Conservation (phyloP, 176 grass and related monocot species). For the Raddia distichophylla region DNA sequence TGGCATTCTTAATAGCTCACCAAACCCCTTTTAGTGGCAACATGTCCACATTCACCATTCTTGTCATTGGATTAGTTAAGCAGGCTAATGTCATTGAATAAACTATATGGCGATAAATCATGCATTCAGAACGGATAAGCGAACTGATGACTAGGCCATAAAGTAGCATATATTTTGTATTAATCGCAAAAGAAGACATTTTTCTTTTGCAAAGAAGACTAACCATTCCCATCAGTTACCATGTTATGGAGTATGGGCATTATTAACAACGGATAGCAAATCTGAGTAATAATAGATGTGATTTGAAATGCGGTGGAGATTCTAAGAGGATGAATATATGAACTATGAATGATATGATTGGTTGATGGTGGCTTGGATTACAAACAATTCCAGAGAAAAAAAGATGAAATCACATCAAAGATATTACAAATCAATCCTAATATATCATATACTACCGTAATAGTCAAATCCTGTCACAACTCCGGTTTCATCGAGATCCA, state of each 20-base stretch:
- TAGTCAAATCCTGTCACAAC: too few species aligned
- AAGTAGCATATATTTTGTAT: not conserved
- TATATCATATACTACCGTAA: too few species aligned
- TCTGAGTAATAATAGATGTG: not conserved
- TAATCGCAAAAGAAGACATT: slow-evolving; percentile 4
- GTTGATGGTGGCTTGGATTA: too few species aligned
- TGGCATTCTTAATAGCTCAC: not conserved
- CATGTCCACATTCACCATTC: not conserved
- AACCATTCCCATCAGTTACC: not conserved
- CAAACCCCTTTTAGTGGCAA: not conserved
- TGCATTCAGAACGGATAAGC: not conserved
- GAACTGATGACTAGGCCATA: not conserved
- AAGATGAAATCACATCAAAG: too few species aligned
- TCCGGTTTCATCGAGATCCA: too few species aligned
- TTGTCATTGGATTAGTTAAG: not conserved
- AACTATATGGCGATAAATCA: not conserved
- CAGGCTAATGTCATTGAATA: not conserved
- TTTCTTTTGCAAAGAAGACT: not conserved
- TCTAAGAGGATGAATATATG: too few species aligned
- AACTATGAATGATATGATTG: too few species aligned
- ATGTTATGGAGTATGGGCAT: not conserved
- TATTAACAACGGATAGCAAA: not conserved
- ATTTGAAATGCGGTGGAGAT: too few species aligned
- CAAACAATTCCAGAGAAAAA: too few species aligned
- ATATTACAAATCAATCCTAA: too few species aligned